Evolutionary conservation across 495 filamentous ascomycete species (phyloP).

Genomic region (Viridothelium virens): DNA sequence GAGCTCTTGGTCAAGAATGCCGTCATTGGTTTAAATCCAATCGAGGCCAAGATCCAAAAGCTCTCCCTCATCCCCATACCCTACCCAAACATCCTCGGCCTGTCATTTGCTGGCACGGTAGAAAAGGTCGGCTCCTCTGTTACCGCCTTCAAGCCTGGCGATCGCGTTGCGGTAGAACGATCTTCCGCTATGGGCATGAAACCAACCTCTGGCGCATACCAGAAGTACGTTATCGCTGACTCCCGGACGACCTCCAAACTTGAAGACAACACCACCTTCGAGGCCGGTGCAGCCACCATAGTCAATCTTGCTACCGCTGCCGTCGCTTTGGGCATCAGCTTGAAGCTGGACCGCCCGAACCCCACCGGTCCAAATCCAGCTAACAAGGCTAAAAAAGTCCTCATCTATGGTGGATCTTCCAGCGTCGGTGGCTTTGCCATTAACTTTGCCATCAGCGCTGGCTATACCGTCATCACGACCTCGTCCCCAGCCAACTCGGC

Average conservation of each 20-base stretch:
- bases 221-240: slow-evolving; percentile 29
- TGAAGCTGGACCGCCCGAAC: slow-evolving; percentile 23
- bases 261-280: slow-evolving; percentile 16
- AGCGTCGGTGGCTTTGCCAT: slow-evolving; percentile 29
- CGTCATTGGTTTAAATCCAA: slow-evolving; percentile 40
- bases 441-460: slow-evolving; percentile 26
- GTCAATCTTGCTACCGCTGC: slow-evolving; percentile 21
- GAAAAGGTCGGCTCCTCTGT: slow-evolving; percentile 41
- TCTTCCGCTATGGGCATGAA: background rate
- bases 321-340: slow-evolving; percentile 21
- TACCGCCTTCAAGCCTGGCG: slow-evolving; percentile 41
- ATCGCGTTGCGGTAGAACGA: slow-evolving; percentile 33
- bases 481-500: slow-evolving; percentile 30
- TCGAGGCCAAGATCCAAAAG: slow-evolving; percentile 43
- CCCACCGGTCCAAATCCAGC: background rate
- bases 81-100: slow-evolving; percentile 47
- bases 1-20: slow-evolving; percentile 37
- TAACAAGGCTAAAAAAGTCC: slow-evolving; percentile 24
- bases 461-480: slow-evolving; percentile 34
- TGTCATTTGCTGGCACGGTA: slow-evolving; percentile 49
- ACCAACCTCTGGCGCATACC: slow-evolving; percentile 27
- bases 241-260: slow-evolving; percentile 15
- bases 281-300: slow-evolving; percentile 17
- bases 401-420: slow-evolving; percentile 34
- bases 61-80: slow-evolving; percentile 27